Evolutionary conservation across 345 rosid genomes (phyloP).

Genomic region (Erysimum cheiranthoides): DNA sequence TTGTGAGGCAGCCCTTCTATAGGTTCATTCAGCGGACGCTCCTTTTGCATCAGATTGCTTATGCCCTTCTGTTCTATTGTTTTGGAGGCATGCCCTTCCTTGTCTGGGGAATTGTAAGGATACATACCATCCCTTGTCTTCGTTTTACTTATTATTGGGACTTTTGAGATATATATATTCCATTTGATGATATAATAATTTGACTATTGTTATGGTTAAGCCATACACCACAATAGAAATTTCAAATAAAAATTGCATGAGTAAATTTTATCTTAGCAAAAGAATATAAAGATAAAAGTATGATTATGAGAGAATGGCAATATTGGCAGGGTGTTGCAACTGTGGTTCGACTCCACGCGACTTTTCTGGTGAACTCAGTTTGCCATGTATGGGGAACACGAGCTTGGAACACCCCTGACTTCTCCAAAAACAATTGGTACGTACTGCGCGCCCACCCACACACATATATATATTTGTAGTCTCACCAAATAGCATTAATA

Average conservation of each 20-base stretch:
- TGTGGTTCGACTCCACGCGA: conserved; percentile 57
- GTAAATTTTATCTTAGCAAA: too few species aligned
- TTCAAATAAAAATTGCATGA: too few species aligned
- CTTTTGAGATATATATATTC: too few species aligned
- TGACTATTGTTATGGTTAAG: too few species aligned
- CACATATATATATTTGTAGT: neutral
- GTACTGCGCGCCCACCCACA: conserved; percentile 35
- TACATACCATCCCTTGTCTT: neutral
- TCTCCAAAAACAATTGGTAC: conserved; percentile 79
- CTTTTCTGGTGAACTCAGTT: conserved; percentile 75
- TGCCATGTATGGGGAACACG: conserved; percentile 83
- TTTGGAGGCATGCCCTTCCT: conserved; percentile 71
- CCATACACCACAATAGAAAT: too few species aligned
- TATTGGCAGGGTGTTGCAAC: conserved; percentile 69
- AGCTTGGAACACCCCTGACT: conserved; percentile 71
- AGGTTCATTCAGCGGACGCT: conserved; percentile 58
- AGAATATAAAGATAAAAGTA: too few species aligned
- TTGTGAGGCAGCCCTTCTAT: conserved; percentile 72
- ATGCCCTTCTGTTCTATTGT: conserved; percentile 54
- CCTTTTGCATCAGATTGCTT: conserved; percentile 57
- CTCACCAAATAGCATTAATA: neutral
- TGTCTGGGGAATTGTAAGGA: conserved; percentile 81
- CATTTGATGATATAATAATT: too few species aligned
- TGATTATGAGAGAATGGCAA: neutral
- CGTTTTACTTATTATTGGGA: too few species aligned